Base-by-base conservation (phyloP, 768 basidiomycete species). In the Tulasnella sp. region DNA sequence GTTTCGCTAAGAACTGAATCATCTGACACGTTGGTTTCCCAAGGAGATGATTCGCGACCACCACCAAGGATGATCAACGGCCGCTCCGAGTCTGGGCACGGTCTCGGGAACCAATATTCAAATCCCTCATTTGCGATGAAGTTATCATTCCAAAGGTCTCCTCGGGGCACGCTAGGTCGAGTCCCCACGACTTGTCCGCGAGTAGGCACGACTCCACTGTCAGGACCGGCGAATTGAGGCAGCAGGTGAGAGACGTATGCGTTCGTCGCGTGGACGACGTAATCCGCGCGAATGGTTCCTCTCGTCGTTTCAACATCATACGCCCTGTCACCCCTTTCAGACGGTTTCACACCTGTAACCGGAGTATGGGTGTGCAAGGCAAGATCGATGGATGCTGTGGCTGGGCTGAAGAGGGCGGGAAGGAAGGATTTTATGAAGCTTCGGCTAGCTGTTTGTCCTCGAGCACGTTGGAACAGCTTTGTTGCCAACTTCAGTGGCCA, bases 31-130 rank as follows among this genome's bases (percentile, higher is more conserved):
- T 90, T 89, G 41, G 85, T 85, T 85, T 93, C 93, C 79, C 88
- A 89, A 16, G 77, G 82, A 7, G 87, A 84, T 0, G 84, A 83
- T 72, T 90, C 88, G 24, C 94, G 87, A 12, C 87, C 93, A 11
- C 37, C 95, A 9, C 95, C 95, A 0, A 96, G 85, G 69, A 96
- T 91, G 48, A 96, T 86, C 31, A 94, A 85, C 0, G 93, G 92
- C 11, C 41, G 31, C 5, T 85, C 84, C 46, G 87, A 86, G 12
- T 84, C 84, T 22, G 80, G 74, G 40, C 88, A 78, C 0, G 91
- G 91, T 20, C 94, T 89, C n/a, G 93, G 92, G 84, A 96, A 95
- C 93, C 93, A 95, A 84, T 96, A 96, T 82, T 94, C 92, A 83
- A 87, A 89, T 0, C 90, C 90, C 81, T 89, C 81, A 77, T 87